Percentiles rank a stretch among this genome's conserved stretches.
Conservation (phyloP, 345 rosid genomes). For the Barbarea vulgaris region DNA sequence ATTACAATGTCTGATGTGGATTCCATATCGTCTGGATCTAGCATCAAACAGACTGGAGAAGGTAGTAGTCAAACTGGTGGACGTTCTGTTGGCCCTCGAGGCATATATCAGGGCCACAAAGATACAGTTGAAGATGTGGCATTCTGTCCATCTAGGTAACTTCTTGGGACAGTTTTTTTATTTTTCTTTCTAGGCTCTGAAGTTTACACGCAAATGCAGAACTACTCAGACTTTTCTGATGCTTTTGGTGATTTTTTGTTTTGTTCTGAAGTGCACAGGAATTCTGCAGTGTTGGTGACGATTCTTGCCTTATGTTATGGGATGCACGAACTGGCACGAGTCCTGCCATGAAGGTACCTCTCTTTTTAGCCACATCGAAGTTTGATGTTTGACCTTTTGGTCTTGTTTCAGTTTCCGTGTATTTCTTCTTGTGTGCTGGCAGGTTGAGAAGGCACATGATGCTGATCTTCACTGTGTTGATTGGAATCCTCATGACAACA, state of each 20-base stretch:
- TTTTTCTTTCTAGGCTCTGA: not conserved
- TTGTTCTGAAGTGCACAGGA: constrained; percentile 72
- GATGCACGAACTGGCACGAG: constrained; percentile 79
- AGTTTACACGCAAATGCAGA: not conserved
- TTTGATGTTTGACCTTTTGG: not conserved
- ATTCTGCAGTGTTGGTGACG: constrained; percentile 96
- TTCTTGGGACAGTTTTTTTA: not conserved
- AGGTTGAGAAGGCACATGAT: constrained; percentile 93
- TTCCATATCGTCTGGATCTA: constrained; percentile 58
- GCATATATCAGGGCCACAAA: constrained; percentile 76
- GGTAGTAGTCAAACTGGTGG: constrained; percentile 54
- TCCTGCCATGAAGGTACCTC: constrained; percentile 70
- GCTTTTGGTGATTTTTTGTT: constrained; percentile 30
- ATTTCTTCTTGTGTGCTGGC: constrained; percentile 27
- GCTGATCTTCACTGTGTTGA: constrained; percentile 96
- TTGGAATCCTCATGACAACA: constrained; percentile 85
- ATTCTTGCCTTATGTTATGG: constrained; percentile 96
- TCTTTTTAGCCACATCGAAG: not conserved
- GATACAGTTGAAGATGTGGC: constrained; percentile 96
- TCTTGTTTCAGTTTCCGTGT: not conserved
- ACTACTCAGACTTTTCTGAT: constrained; percentile 9
- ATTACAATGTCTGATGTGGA: constrained; percentile 58
- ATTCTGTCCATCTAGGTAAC: constrained; percentile 88
- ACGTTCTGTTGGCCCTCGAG: constrained; percentile 81
- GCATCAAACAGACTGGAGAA: constrained; percentile 61